phyloP scores from a whole-genome alignment of 1,139 yeast species.

The Kodamaea derodonti region DNA sequence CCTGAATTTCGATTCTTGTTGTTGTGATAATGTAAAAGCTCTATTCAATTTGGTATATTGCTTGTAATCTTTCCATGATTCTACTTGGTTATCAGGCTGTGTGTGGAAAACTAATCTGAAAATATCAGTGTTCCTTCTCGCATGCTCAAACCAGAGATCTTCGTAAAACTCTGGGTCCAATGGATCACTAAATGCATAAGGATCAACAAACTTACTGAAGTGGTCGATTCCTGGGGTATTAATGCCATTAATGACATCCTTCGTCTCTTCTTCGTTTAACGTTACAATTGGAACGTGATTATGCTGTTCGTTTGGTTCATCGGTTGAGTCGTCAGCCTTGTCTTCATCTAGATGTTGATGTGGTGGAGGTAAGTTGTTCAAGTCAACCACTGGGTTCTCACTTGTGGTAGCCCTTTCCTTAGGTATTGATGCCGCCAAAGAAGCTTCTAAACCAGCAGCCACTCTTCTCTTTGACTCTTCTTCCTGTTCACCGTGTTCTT shows the following conservation, averaged over 20 bases:
- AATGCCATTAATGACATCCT: slow-evolving; percentile 38
- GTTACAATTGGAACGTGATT: slow-evolving; percentile 41
- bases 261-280: slow-evolving; percentile 44
- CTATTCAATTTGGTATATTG: slow-evolving; percentile 54
- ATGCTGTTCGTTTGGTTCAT: slow-evolving; percentile 5
- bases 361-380: slow-evolving; percentile 14
- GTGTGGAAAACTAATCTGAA: slow-evolving; percentile 85
- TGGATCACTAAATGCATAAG: slow-evolving; percentile 87
- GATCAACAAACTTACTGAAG: slow-evolving; percentile 63
- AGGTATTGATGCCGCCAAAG: neutral
- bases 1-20: slow-evolving; percentile 31
- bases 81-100: slow-evolving; percentile 90
- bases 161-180: slow-evolving; percentile 72
- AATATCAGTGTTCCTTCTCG: slow-evolving; percentile 76
- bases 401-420: slow-evolving; percentile 7
- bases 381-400: slow-evolving; percentile 15
- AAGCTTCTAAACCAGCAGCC: slow-evolving; percentile 31
- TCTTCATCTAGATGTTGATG: slow-evolving; percentile 3
- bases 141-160: slow-evolving; percentile 84
- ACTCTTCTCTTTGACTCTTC: slow-evolving; percentile 32
- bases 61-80: slow-evolving; percentile 87
- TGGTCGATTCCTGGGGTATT: slow-evolving; percentile 28
- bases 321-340: slow-evolving; percentile 3
- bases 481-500: slow-evolving; percentile 30
- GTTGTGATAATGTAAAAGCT: slow-evolving; percentile 55